Percentiles rank a stretch among this genome's conserved stretches.
Conservation (phyloP, 2,329 filamentous ascomycete genomes). For the Xylariaceae sp. region DNA sequence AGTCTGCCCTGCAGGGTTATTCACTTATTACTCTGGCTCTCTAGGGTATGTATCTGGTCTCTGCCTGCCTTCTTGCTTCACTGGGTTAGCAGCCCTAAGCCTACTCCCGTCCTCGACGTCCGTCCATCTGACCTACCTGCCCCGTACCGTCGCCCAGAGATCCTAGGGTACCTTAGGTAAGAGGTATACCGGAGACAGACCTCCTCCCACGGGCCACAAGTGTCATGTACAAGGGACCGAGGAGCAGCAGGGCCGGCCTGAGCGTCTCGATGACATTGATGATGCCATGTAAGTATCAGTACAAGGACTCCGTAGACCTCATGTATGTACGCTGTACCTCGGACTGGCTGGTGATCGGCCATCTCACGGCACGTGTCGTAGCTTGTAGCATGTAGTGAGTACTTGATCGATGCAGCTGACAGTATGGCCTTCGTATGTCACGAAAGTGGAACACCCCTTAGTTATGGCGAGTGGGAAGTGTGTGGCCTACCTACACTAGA, state of each 20-base stretch:
- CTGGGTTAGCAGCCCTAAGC: conserved; percentile 13
- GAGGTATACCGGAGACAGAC: background rate
- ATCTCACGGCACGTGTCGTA: conserved; percentile 19
- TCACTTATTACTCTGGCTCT: background rate
- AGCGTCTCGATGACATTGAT: conserved; percentile 1
- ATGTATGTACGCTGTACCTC: conserved; percentile 10
- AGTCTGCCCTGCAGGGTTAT: conserved; percentile 6
- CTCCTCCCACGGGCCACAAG: background rate
- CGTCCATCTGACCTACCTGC: conserved; percentile 12
- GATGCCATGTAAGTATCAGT: too few relatives aligned
- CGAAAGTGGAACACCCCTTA: conserved; percentile 22
- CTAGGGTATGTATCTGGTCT: too few relatives aligned
- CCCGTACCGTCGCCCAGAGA: background rate
- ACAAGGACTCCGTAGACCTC: background rate
- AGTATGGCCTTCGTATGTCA: conserved; percentile 19
- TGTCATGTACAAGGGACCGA: conserved; percentile 6
- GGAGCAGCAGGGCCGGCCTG: conserved; percentile 1
- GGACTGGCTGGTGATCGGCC: conserved; percentile 8
- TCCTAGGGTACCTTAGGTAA: background rate
- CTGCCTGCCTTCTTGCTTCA: conserved; percentile 2
- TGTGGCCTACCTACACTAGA: conserved; percentile 16
- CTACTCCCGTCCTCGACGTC: conserved; percentile 4
- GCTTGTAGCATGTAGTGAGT: conserved; percentile 22
- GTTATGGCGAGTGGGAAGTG: conserved; percentile 20
- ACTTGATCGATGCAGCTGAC: conserved; percentile 20